Conservation (phyloP, 352 stramenopile genomes). For the Phytophthora aleatoria region DNA sequence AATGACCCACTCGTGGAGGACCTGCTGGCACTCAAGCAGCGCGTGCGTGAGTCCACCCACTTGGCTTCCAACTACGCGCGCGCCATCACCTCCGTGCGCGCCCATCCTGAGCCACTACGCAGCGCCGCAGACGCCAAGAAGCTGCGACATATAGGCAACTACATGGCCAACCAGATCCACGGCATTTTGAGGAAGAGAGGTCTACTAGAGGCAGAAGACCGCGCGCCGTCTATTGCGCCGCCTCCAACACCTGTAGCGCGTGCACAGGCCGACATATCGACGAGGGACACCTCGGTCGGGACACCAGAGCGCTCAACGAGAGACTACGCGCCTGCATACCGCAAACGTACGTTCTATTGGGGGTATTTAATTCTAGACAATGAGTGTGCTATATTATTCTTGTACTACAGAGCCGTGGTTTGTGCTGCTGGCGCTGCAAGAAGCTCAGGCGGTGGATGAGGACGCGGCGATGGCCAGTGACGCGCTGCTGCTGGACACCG, state of each 20-base stretch:
- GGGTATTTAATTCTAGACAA: not conserved
- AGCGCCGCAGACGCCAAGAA: conserved; percentile 65
- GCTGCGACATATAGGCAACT: conserved; percentile 82
- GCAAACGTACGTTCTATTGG: conserved; percentile 54
- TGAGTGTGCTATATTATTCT: not conserved
- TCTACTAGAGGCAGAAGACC: conserved; percentile 5
- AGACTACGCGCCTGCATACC: conserved; percentile 57
- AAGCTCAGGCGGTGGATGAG: conserved; percentile 42
- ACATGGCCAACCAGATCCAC: conserved; percentile 87
- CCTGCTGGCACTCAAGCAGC: conserved; percentile 56
- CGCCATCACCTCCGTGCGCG: conserved; percentile 74
- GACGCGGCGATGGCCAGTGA: conserved; percentile 42
- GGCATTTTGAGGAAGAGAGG: conserved; percentile 63
- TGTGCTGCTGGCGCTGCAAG: conserved; percentile 59
- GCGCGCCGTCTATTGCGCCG: not conserved
- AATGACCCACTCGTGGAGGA: conserved; percentile 82
- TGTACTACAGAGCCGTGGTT: conserved; percentile 72
- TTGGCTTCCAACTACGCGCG: conserved; percentile 66
- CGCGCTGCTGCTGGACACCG: conserved; percentile 44
- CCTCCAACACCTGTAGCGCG: not conserved
- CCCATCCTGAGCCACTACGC: conserved; percentile 45
- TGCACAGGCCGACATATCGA: conserved; percentile 15
- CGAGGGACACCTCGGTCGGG: not conserved
- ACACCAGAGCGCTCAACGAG: conserved; percentile 12
- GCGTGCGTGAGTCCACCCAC: conserved; percentile 70